Percentiles rank a stretch among this genome's conserved stretches.
These are phyloP conservation scores for Cutaneotrichosporon dermatis DNA, from an alignment of 1,284 basidiomycete species.

Conservation along the genomic window DNA sequence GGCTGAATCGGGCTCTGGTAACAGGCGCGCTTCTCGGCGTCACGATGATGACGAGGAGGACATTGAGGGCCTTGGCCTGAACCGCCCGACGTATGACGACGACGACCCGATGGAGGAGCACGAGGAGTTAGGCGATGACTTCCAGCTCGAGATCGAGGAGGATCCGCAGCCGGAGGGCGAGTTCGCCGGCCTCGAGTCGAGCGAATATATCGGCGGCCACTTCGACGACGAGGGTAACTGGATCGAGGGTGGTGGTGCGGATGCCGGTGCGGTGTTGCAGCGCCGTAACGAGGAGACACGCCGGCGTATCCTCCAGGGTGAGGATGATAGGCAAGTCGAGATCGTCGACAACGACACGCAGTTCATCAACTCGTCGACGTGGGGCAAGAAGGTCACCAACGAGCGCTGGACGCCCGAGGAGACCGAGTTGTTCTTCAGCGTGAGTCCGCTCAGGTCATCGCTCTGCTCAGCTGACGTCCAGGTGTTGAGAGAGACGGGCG, in stretches of 20 bases:
- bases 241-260: constrained; percentile 7
- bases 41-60: constrained; percentile 20
- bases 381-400: constrained; percentile 23
- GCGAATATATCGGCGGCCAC: constrained; percentile 16
- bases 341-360: constrained; percentile 34
- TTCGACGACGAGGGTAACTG: constrained; percentile 20
- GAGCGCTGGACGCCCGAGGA: constrained; percentile 33
- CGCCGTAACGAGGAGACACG: constrained; percentile 23
- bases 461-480: constrained; percentile 14
- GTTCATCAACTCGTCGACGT: constrained; percentile 34
- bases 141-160: constrained; percentile 20
- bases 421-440: constrained; percentile 35
- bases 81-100: constrained; percentile 16
- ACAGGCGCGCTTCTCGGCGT: neutral
- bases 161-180: constrained; percentile 6
- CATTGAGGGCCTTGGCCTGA: constrained; percentile 25
- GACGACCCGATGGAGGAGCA: constrained; percentile 18
- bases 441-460: constrained; percentile 13
- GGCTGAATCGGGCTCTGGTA: neutral
- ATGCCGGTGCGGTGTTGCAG: constrained; percentile 6
- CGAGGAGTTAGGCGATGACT: constrained; percentile 9
- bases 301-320: constrained; percentile 22
- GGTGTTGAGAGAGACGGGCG: constrained; percentile 40
- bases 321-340: constrained; percentile 25
- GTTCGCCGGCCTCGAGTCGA: constrained; percentile 14